Evolutionary conservation across 768 basidiomycete genomes (phyloP), one percentile per base, ranked within the genome.

Genomic region (Crassisporium funariophilum): DNA sequence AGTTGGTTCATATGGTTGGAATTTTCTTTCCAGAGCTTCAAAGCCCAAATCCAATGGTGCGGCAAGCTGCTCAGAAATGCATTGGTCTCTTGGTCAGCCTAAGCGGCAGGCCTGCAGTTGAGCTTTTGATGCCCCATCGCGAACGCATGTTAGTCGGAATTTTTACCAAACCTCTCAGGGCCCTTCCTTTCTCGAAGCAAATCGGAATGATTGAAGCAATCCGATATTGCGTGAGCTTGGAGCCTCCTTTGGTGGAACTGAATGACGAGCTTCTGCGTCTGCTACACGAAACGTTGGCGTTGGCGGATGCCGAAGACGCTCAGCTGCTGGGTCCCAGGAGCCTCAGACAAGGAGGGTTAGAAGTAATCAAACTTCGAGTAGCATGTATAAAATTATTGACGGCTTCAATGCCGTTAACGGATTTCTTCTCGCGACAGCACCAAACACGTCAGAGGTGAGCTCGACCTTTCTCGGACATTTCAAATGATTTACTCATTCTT

Each of bases 181-280:
- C 97, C 0, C 77, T 99, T 19, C 94, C 94, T 1, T 95, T 98
- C 63, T 78, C 87, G 12, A 91, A 92, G 58, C 97, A 98, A 65
- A 97, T 98, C 47, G 97, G 95, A 22, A 94, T 98, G 80, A 93
- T 98, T 49, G 97, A 98, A 58, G 93, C 93, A 13, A 84, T 98
- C 49, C 88, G 95, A 8, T 99, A 94, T 64, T 91, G 92, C 62
- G 82, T 99, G 51, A 88, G 82, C 47, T 73, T 98, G 24, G 81
- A 90, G 20, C 95, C 97, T 8, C 90, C 92, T 0, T 77, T 98
- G 19, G 84, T 93, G 2, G 94, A 97, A 55, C 74, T 94, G 31
- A 92, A 91, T 53, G 95, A 98, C 35, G 94, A 98, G 64, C 81
- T 98, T 37, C 74, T 93, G 39, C 86, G 95, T 12, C 78, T 98